Evolutionary conservation across 1,139 yeast species (phyloP).

Genomic region (Yamadazyma dendronema): DNA sequence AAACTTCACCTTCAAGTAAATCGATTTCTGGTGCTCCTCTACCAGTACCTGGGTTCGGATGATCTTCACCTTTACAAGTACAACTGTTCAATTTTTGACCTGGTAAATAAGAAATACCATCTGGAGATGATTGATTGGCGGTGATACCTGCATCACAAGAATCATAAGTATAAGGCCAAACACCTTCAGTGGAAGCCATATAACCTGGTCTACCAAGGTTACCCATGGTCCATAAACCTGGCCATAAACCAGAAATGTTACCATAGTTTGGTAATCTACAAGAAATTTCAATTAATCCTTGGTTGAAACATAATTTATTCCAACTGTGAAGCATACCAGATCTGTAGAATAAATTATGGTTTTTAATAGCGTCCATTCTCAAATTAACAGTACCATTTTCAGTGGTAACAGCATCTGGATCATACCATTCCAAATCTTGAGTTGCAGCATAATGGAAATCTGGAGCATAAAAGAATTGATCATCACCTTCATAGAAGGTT

Average conservation of each 20-base stretch:
- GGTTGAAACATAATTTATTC: conserved; percentile 80
- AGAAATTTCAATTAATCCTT: conserved; percentile 68
- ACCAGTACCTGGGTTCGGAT: conserved; percentile 76
- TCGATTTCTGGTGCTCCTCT: conserved; percentile 93
- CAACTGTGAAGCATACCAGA: conserved; percentile 86
- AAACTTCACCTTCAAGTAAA: conserved; percentile 72
- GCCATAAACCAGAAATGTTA: conserved; percentile 76
- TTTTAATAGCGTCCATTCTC: conserved; percentile 71
- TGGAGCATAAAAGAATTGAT: conserved; percentile 77
- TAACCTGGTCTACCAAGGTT: conserved; percentile 84
- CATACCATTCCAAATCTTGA: conserved; percentile 82
- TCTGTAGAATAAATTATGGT: conserved; percentile 71
- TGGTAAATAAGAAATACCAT: conserved; percentile 75
- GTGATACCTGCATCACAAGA: conserved; percentile 86
- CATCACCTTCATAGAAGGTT: conserved; percentile 80
- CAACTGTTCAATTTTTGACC: conserved; percentile 73
- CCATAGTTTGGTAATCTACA: conserved; percentile 74
- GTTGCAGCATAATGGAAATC: conserved; percentile 81
- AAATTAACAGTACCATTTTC: conserved; percentile 61
- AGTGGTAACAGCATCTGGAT: conserved; percentile 77
- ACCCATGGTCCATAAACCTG: conserved; percentile 88
- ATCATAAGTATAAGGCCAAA: conserved; percentile 87
- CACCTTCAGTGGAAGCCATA: conserved; percentile 75
- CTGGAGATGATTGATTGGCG: conserved; percentile 81
- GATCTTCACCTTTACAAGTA: conserved; percentile 73